Evolutionary conservation across 1,284 basidiomycete species (phyloP).

Genomic region (Sanghuangporus sanghuang): DNA sequence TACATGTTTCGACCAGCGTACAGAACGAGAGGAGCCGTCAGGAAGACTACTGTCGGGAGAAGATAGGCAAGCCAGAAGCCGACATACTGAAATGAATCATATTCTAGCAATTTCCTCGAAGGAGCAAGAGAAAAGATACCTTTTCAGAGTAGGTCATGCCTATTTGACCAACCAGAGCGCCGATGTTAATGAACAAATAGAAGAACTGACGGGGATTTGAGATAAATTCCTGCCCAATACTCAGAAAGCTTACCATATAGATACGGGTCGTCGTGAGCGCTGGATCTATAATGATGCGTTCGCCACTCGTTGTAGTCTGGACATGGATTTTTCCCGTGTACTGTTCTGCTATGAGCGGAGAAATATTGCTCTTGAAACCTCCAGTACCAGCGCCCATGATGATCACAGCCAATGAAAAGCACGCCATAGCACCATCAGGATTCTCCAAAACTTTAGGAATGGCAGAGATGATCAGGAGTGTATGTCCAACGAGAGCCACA

Average conservation of each 20-base stretch:
- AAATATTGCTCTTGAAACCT: slow-evolving; percentile 78
- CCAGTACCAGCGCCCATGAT: slow-evolving; percentile 71
- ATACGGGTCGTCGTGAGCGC: slow-evolving; percentile 63
- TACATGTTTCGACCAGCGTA: slow-evolving; percentile 64
- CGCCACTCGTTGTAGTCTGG: slow-evolving; percentile 50
- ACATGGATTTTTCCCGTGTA: slow-evolving; percentile 58
- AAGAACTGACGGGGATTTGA: slow-evolving; percentile 40
- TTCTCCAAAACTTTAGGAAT: slow-evolving; percentile 68
- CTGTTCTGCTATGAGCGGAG: slow-evolving; percentile 78
- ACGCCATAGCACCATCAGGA: slow-evolving; percentile 48
- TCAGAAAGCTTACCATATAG: slow-evolving; percentile 43
- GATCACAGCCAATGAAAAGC: slow-evolving; percentile 62
- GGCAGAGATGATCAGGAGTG: slow-evolving; percentile 69
- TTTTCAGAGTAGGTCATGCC: slow-evolving; percentile 72
- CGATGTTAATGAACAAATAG: slow-evolving; percentile 77
- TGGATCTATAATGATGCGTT: slow-evolving; percentile 81
- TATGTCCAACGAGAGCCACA: slow-evolving; percentile 61
- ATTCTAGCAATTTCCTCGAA: not conserved
- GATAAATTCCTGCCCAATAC: not conserved
- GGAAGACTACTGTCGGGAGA: slow-evolving; percentile 64
- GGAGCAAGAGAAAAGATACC: slow-evolving; percentile 28
- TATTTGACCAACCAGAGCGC: slow-evolving; percentile 67
- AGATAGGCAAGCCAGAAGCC: slow-evolving; percentile 70
- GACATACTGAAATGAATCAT: slow-evolving; percentile 40
- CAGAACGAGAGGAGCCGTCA: slow-evolving; percentile 69